Evolutionary conservation across 441 rosid genomes (phyloP).

Genomic region (Pelargonium myrrhifolium): DNA sequence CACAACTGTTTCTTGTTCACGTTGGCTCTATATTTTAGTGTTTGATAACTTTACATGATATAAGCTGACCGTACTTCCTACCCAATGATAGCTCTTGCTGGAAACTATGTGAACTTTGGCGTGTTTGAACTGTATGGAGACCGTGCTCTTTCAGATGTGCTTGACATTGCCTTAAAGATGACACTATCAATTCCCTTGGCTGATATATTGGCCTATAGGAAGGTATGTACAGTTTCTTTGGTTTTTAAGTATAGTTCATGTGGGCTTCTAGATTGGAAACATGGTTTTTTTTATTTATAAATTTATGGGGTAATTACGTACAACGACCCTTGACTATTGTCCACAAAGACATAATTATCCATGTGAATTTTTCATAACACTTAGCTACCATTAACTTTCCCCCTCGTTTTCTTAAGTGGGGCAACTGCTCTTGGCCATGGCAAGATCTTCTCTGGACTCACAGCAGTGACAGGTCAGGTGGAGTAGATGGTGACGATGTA

Average conservation of each 20-base stretch:
- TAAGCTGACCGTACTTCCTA: neutral
- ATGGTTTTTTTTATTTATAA: constrained; percentile 1
- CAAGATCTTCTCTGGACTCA: no score
- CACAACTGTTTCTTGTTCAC: constrained; percentile 1
- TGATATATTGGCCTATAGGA: constrained; percentile 81
- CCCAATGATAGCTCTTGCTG: constrained; percentile 73
- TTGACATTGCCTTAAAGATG: constrained; percentile 89
- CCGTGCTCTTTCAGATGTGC: constrained; percentile 93
- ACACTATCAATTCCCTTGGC: constrained; percentile 82
- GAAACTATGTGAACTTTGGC: constrained; percentile 94
- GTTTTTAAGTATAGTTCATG: neutral
- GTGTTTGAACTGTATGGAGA: constrained; percentile 98
- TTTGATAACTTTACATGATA: neutral
- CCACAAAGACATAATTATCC: no score
- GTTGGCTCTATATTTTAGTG: neutral
- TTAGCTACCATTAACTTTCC: no score
- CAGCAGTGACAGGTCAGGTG: no score
- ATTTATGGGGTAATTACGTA: neutral
- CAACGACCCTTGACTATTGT: no score
- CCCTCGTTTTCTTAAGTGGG: no score
- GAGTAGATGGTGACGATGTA: no score
- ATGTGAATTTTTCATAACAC: no score
- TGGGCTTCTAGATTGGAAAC: neutral
- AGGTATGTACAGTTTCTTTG: constrained; percentile 39
- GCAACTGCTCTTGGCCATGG: no score